Base-by-base conservation (phyloP, 495 filamentous ascomycete genomes). In the Penicillium herquei region DNA sequence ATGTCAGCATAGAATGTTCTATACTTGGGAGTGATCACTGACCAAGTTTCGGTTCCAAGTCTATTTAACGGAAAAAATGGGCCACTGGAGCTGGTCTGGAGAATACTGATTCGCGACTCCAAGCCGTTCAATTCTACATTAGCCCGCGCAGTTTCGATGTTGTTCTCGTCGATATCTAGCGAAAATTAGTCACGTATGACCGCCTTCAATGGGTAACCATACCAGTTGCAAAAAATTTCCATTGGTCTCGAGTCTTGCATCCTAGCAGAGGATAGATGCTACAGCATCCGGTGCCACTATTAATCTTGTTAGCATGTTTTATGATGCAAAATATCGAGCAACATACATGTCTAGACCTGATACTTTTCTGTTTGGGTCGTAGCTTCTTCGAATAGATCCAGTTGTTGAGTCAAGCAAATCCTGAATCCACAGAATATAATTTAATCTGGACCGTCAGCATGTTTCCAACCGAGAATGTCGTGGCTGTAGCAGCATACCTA, bases 361-460 rank as follows among this genome's bases (percentile, higher is more conserved):
- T 13, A 91, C 78, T 37, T 81, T 67, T 54, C 84, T 72, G 3
- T 76, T 56, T 11, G 73, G 70, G 52, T 89, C 82, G 54, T 87
- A 86, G 8, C 67, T 69, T 52, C 85, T 82, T 10, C 56, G 64
- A 51, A 79, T 80, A 13, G 69, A 66, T 7, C 78, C 70, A 40
- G 75, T 74, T 0, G 88, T 90, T 0, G 86, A 87, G 59, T 96
- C 92, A 32, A 98, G 73, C 0, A 98, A 78, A 18, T 84, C 84
- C 66, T 96, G 89, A 4, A 98, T 75, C 92, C 92, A 98, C 6
- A 91, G 73, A 49, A 98, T 84, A 65, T 98, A 98, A 61, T 95
- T 95, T 54, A 93, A 82, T 58, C 82, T 85, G 39, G 33, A 9
- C 16, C 18, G 43, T 58, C 14, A 64, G 59, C 21, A 26, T 1